Conservation (phyloP, 768 basidiomycete genomes). For the Lactarius trivialis region DNA sequence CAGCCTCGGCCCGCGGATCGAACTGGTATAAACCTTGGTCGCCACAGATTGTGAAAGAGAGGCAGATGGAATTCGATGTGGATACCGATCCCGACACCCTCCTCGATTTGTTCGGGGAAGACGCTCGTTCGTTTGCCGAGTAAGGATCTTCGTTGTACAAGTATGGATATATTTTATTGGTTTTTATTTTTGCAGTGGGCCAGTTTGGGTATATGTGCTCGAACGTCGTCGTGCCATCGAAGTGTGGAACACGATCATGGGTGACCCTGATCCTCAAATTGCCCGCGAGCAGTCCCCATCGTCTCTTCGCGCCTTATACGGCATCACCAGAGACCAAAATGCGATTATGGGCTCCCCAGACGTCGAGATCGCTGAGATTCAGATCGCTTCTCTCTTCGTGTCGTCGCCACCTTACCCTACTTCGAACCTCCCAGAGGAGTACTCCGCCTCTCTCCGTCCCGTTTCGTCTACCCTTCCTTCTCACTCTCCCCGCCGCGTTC, state of each 20-base stretch:
- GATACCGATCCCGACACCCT: conserved; percentile 77
- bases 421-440: conserved; percentile 50
- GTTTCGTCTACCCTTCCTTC: conserved; percentile 39
- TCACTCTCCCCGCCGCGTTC: conserved; percentile 26
- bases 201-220: conserved; percentile 89
- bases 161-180: background rate
- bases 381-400: conserved; percentile 71
- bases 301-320: conserved; percentile 69
- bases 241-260: conserved; percentile 74
- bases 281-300: conserved; percentile 51
- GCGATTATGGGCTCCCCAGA: conserved; percentile 70
- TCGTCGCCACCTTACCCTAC: conserved; percentile 78
- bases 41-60: conserved; percentile 72
- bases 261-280: conserved; percentile 51
- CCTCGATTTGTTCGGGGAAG: conserved; percentile 74
- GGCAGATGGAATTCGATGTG: conserved; percentile 84
- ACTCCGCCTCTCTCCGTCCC: conserved; percentile 37
- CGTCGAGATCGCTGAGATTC: conserved; percentile 62
- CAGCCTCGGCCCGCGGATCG: background rate
- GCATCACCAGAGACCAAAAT: conserved; percentile 48
- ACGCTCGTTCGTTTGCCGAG: conserved; percentile 69
- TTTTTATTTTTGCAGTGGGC: conserved; percentile 43
- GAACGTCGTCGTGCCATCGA: conserved; percentile 77
- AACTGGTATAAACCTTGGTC: conserved; percentile 13
- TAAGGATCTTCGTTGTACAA: conserved; percentile 34